Conservation (phyloP, 2,329 filamentous ascomycete species). For the Teratosphaeriaceae sp. region DNA sequence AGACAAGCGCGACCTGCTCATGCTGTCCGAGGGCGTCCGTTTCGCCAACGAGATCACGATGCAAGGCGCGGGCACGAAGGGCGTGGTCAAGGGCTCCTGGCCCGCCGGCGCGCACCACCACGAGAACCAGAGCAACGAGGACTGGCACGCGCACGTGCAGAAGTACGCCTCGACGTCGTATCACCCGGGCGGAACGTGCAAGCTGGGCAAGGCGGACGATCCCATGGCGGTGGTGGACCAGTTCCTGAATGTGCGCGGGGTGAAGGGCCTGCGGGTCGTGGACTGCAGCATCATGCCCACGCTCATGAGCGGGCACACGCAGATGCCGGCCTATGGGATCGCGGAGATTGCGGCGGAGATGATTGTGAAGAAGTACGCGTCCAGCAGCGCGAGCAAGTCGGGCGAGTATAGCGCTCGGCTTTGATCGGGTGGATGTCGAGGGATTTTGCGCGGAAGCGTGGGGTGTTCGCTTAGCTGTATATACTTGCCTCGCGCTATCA, state of each 20-base stretch:
- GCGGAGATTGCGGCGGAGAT: constrained; percentile 49
- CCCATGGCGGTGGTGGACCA: constrained; percentile 47
- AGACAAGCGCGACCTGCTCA: constrained; percentile 52
- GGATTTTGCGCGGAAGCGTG: background rate
- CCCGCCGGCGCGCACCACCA: constrained; percentile 48
- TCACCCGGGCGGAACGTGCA: constrained; percentile 51
- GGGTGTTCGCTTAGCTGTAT: too few species aligned
- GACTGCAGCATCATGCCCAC: constrained; percentile 49
- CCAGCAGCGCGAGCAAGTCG: constrained; percentile 9
- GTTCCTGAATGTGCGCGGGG: constrained; percentile 47
- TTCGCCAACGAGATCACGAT: constrained; percentile 56
- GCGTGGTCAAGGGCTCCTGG: constrained; percentile 56
- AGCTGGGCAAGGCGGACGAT: constrained; percentile 47
- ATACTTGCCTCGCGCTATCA: too few species aligned
- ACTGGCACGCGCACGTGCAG: constrained; percentile 53
- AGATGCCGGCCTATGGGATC: constrained; percentile 54
- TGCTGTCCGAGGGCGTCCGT: constrained; percentile 52
- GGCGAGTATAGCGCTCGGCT: background rate
- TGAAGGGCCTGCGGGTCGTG: constrained; percentile 48
- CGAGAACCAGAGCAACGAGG: constrained; percentile 45
- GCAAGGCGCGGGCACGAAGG: constrained; percentile 51
- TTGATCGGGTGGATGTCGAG: too few species aligned
- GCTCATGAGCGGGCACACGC: constrained; percentile 47
- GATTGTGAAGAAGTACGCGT: constrained; percentile 42
- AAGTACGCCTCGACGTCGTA: constrained; percentile 34